A percentile compares a stretch with the other conserved stretches of the same genome.
These are phyloP conservation scores for Apiotrichum gracile DNA, from an alignment of 1,284 basidiomycete genomes.

Conservation along the genomic window DNA sequence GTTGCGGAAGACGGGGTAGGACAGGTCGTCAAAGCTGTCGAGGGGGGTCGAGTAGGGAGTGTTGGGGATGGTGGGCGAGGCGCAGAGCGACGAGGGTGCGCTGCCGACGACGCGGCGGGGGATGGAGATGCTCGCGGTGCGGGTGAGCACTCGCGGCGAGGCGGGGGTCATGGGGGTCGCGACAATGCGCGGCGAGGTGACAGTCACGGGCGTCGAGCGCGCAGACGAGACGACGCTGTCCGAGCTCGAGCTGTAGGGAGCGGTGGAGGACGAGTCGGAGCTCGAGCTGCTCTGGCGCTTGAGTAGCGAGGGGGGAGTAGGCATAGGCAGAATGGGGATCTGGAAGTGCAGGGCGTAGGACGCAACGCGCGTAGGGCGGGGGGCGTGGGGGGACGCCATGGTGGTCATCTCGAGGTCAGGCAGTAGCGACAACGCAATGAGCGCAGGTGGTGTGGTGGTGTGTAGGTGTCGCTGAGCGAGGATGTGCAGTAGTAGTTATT, in stretches of 20 bases:
- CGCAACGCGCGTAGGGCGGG: not conserved
- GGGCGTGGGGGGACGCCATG: not conserved
- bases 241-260: not conserved
- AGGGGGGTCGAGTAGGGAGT: not conserved
- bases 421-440: too few relatives aligned
- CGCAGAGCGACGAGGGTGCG: not conserved
- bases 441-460: too few relatives aligned
- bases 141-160: not conserved
- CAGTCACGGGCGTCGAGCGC: not conserved
- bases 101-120: not conserved
- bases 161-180: not conserved
- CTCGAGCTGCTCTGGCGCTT: constrained; percentile 10
- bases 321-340: constrained; percentile 22
- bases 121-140: not conserved
- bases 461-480: too few relatives aligned
- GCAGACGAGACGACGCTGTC: constrained; percentile 1
- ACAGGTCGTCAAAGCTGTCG: not conserved
- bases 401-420: too few relatives aligned
- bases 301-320: constrained; percentile 32
- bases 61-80: not conserved
- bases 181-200: not conserved
- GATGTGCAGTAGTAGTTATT: too few relatives aligned
- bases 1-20: not conserved
- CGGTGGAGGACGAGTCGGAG: constrained; percentile 1
- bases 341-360: constrained; percentile 33